Conservation (phyloP, 345 rosid species). For the Pistacia integerrima region DNA sequence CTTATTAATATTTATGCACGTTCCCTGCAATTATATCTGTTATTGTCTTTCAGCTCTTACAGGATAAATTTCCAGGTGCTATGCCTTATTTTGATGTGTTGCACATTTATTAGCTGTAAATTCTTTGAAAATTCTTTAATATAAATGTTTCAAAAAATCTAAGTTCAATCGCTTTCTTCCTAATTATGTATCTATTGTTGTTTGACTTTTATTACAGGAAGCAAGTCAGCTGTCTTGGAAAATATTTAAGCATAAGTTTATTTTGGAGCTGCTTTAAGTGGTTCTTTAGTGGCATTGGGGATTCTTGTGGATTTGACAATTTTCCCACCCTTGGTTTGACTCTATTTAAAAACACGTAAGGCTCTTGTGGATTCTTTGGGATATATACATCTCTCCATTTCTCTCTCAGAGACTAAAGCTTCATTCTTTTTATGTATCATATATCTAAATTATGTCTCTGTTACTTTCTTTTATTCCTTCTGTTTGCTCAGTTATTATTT, state of each 20-base stretch:
- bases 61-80: background rate
- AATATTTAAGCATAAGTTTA: constrained; percentile 85
- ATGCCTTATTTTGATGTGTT: background rate
- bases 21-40: background rate
- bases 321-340: constrained; percentile 86
- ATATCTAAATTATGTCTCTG: background rate
- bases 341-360: constrained; percentile 84
- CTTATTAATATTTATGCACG: background rate
- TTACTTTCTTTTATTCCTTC: background rate
- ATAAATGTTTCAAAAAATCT: background rate
- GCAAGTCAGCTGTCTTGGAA: constrained; percentile 87
- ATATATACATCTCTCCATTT: background rate
- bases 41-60: background rate
- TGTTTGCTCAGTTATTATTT: background rate
- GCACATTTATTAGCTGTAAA: background rate
- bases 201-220: constrained; percentile 51
- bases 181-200: constrained; percentile 8
- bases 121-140: background rate
- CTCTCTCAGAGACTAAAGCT: background rate
- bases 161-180: background rate
- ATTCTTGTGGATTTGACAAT: constrained; percentile 93
- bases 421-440: background rate
- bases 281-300: constrained; percentile 95
- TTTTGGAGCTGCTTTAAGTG: constrained; percentile 97
- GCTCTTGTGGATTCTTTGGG: constrained; percentile 11